Conservation (phyloP, 768 basidiomycete species). For the Leccinum rimulosum region DNA sequence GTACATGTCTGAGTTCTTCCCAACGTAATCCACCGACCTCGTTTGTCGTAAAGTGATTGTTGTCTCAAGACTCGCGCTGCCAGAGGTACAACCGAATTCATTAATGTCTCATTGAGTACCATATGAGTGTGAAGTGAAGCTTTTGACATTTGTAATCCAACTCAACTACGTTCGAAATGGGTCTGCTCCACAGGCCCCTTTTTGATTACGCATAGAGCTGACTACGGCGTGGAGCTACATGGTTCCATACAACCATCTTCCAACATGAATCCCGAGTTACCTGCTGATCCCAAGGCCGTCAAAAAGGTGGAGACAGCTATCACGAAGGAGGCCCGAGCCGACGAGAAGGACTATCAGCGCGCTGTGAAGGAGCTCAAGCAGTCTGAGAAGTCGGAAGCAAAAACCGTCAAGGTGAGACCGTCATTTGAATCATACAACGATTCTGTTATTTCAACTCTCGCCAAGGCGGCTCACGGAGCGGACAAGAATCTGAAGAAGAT, state of each 20-base stretch:
- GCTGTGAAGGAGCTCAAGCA: conserved; percentile 51
- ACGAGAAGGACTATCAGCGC: conserved; percentile 48
- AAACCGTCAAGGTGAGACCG: conserved; percentile 47
- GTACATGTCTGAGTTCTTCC: not conserved
- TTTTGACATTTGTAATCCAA: not conserved
- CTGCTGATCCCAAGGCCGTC: conserved; percentile 26
- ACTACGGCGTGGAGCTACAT: not conserved
- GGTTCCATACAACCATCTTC: not conserved
- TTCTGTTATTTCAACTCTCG: not conserved
- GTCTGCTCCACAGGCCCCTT: conserved; percentile 9
- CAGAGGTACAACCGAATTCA: no score
- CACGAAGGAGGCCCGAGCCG: conserved; percentile 49
- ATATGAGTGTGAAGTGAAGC: no score
- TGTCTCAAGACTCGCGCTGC: no score
- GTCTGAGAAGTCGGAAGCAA: conserved; percentile 52
- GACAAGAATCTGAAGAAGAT: conserved; percentile 46
- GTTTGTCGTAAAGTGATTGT: not conserved
- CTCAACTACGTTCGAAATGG: not conserved
- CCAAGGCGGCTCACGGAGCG: conserved; percentile 45
- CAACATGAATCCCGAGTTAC: conserved; percentile 24
- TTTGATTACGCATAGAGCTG: not conserved
- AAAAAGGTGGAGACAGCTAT: conserved; percentile 46
- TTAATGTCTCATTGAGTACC: no score
- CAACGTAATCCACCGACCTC: no score
- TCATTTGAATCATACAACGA: not conserved